A percentile compares a stretch with the other conserved stretches of the same genome.
Conservation (phyloP, 2,329 filamentous ascomycete genomes). For the Gaeumannomyces sp. region DNA sequence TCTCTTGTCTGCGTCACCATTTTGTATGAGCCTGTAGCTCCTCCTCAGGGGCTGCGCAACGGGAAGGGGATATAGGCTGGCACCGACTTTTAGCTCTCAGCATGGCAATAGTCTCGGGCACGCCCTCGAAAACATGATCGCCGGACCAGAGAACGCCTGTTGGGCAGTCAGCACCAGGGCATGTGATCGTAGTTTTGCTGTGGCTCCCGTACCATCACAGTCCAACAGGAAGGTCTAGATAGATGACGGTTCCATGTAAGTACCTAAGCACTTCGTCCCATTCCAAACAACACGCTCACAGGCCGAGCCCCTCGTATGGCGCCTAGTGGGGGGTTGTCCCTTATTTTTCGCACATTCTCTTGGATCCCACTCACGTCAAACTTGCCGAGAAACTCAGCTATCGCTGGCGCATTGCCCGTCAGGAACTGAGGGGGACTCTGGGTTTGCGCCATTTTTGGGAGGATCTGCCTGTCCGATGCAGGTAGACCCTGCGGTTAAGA, state of each 20-base stretch:
- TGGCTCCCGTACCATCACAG: constrained; percentile 69
- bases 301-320: too few relatives aligned
- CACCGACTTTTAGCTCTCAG: constrained; percentile 32
- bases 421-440: constrained; percentile 50
- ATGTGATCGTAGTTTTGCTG: not conserved
- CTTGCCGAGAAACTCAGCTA: constrained; percentile 77
- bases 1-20: constrained; percentile 64
- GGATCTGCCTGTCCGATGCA: not conserved
- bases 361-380: constrained; percentile 71
- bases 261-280: not conserved
- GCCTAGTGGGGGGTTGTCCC: too few relatives aligned
- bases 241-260: not conserved
- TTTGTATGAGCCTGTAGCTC: not conserved
- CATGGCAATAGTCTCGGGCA: constrained; percentile 78
- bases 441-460: constrained; percentile 1
- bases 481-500: not conserved
- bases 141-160: constrained; percentile 94
- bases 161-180: not conserved
- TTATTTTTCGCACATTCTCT: not conserved
- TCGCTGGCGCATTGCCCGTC: constrained; percentile 69
- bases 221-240: constrained; percentile 84
- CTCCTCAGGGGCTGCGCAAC: not conserved
- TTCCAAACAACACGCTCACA: too few relatives aligned
- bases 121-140: constrained; percentile 78
- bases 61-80: not conserved